phyloP scores from a whole-genome alignment of 202 grass and related monocot species.

The Schoenoplectus triqueter region DNA sequence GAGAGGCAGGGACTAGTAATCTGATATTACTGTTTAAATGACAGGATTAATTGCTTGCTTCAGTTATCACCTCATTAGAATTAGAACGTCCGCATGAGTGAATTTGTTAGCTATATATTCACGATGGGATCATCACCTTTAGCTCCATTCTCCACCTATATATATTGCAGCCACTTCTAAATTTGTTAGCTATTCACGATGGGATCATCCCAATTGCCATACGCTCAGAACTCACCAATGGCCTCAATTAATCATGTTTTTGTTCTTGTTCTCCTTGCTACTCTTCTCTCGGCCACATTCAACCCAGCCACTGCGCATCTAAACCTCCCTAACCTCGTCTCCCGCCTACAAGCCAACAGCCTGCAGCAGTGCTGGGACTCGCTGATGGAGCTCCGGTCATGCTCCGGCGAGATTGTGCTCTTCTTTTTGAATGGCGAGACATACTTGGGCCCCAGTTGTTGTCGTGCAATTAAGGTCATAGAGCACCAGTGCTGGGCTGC shows the following conservation, averaged over 20 bases:
- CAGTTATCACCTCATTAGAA: background rate
- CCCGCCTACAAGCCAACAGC: constrained; percentile 45
- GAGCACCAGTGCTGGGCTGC: constrained; percentile 75
- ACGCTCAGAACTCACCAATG: constrained; percentile 8
- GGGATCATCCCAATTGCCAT: background rate
- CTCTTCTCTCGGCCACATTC: background rate
- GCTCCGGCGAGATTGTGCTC: constrained; percentile 80
- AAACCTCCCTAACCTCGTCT: constrained; percentile 25
- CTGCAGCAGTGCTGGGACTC: constrained; percentile 68
- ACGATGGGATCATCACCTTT: background rate
- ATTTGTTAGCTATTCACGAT: background rate
- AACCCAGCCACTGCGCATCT: background rate
- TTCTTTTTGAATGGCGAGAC: constrained; percentile 79
- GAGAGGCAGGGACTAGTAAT: background rate
- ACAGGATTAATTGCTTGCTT: background rate
- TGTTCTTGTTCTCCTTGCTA: constrained; percentile 16
- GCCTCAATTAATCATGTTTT: background rate
- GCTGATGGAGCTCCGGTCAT: constrained; percentile 52
- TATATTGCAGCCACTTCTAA: background rate
- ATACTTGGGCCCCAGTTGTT: constrained; percentile 71
- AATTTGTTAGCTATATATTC: background rate
- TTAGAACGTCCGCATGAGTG: background rate
- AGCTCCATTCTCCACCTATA: background rate
- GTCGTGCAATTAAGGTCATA: constrained; percentile 70
- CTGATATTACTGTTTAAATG: background rate